Evolutionary conservation across 2,329 filamentous ascomycete genomes (phyloP), one percentile per base, ranked within the genome.

Genomic region (Penicillium capsulatum): DNA sequence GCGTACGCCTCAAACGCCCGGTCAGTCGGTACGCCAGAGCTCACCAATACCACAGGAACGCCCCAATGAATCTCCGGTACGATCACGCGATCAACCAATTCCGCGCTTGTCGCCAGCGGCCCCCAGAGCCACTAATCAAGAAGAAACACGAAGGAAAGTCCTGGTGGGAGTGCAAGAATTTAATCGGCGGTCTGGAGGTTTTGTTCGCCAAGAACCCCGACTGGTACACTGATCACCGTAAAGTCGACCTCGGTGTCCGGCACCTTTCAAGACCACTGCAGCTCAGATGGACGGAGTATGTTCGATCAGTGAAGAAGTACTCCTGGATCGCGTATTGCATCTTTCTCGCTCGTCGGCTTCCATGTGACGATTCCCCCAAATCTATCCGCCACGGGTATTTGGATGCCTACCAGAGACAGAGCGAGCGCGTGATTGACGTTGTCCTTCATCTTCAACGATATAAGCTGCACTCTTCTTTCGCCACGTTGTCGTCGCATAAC

Each of bases 341-440:
- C 3, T 50, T 50, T 17, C 36, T 50, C 19, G 36, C 42, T 22
- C 33, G 41, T 3, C 32, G 40, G 19, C 32, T 47, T 4, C 40
- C 44, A 8, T 24, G 5, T 7, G 31, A 36, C 3, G 16, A 29
- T 3, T 19, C 20, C 2, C 31, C 34, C 1, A 34, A 43, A 13
- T 9, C 22, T 3, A 39, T 31, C 3, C 38, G 34, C 15, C 8
- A 20, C n/a, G 15, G 17, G 3, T 50, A 50, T 28, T 28, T 10
- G 11, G 20, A 36, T 19, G 16, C 37, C 3, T 20, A 29, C 10
- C 45, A 48, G 20, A 37, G 27, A 10, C 19, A 32, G 7, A 20
- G 19, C 5, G 38, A 48, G 17, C 31, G 38, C 1, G 34, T 48
- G 30, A 30, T 34, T 5, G 38, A 38, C 7, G 45, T 45, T 41